phyloP scores from a whole-genome alignment of 805 yeast species.

The Priceomyces carsonii region DNA sequence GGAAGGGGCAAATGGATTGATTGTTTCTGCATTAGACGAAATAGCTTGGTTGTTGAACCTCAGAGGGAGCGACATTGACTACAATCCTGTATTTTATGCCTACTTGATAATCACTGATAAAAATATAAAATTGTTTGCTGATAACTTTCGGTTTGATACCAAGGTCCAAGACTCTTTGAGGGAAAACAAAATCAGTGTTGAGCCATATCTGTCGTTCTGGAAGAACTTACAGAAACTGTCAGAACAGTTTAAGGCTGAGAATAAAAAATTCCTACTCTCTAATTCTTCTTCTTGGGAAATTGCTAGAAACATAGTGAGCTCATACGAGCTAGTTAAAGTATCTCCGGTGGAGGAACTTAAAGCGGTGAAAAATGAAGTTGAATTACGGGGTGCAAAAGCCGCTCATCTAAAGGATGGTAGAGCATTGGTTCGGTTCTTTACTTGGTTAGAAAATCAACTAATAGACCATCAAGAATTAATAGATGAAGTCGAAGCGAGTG shows the following conservation, averaged over 20 bases:
- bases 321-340: constrained; percentile 25
- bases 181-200: constrained; percentile 27
- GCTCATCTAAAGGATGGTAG: constrained; percentile 62
- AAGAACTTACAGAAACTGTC: constrained; percentile 40
- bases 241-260: constrained; percentile 28
- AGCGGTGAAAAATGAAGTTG: constrained; percentile 50
- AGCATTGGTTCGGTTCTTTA: constrained; percentile 52
- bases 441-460: constrained; percentile 62
- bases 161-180: constrained; percentile 25
- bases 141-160: constrained; percentile 38
- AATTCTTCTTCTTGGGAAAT: constrained; percentile 42
- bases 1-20: constrained; percentile 32
- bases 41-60: constrained; percentile 57
- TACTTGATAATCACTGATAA: constrained; percentile 34
- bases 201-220: constrained; percentile 50
- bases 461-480: constrained; percentile 38
- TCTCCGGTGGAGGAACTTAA: constrained; percentile 52
- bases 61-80: constrained; percentile 56
- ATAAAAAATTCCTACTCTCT: constrained; percentile 32
- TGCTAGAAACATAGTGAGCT: constrained; percentile 31
- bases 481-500: constrained; percentile 63
- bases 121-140: constrained; percentile 42
- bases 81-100: constrained; percentile 54
- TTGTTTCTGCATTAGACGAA: constrained; percentile 51
- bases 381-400: constrained; percentile 49